Percentiles rank a stretch among this genome's conserved stretches.
phyloP scores from a whole-genome alignment of 441 rosid species.

The Arabidopsis lyrata region DNA sequence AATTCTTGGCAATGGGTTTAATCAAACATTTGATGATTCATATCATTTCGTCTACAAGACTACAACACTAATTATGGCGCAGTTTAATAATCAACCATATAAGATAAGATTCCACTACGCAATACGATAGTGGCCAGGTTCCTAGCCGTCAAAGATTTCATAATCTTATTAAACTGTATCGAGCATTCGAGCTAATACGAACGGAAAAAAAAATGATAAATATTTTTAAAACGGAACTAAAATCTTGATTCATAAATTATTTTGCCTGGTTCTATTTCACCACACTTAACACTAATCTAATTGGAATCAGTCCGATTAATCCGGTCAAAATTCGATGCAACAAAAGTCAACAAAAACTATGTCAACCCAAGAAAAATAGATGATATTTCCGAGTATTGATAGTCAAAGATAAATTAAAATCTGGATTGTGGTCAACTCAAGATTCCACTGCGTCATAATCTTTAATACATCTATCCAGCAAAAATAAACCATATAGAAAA shows the following conservation, averaged over 20 bases:
- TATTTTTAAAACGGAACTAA: not conserved
- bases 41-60: constrained; percentile 20
- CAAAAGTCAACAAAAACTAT: constrained; percentile 24
- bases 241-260: not conserved
- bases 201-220: not conserved
- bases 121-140: constrained; percentile 3
- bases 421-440: constrained; percentile 6
- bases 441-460: constrained; percentile 2
- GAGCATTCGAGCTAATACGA: not conserved
- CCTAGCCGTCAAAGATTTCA: constrained; percentile 14
- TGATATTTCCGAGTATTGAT: constrained; percentile 3
- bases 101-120: constrained; percentile 35
- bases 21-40: constrained; percentile 40
- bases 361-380: constrained; percentile 3
- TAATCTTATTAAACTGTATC: not conserved
- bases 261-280: not conserved
- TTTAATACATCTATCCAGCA: constrained; percentile 13
- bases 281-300: not conserved
- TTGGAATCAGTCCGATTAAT: constrained; percentile 2
- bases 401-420: constrained; percentile 27
- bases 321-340: constrained; percentile 31
- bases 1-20: constrained; percentile 13
- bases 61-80: constrained; percentile 14
- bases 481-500: not conserved
- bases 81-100: not conserved